Conservation (phyloP, 2,329 filamentous ascomycete genomes). For the Helminthosporium solani region DNA sequence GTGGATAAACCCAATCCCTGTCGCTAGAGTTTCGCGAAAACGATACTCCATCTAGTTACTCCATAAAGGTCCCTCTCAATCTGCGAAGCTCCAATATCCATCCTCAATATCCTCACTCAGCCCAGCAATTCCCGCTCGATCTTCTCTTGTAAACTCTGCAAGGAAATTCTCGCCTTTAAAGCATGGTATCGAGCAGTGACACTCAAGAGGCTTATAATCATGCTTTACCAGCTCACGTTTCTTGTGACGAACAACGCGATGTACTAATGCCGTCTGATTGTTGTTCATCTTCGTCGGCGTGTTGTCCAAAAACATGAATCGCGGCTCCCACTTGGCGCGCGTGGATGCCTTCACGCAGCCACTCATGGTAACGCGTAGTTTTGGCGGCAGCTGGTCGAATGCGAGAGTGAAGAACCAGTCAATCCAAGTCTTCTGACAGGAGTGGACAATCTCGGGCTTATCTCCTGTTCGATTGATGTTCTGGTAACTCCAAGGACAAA, state of each 20-base stretch:
- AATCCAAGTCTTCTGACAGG: conserved; percentile 20
- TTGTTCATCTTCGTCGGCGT: background rate
- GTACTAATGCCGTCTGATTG: background rate
- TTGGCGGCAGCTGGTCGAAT: background rate
- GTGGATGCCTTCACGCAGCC: conserved; percentile 17
- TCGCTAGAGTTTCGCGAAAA: no score
- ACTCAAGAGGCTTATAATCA: background rate
- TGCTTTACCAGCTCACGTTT: background rate
- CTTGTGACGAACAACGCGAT: background rate
- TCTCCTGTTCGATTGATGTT: background rate
- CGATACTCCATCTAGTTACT: no score
- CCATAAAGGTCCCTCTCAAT: no score
- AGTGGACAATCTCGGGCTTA: conserved; percentile 1
- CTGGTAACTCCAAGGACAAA: conserved; percentile 14
- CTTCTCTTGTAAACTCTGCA: background rate
- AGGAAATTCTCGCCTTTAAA: background rate
- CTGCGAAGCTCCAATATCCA: background rate
- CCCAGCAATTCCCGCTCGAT: background rate
- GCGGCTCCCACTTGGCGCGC: conserved; percentile 9
- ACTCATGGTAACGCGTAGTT: conserved; percentile 4
- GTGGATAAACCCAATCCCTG: no score
- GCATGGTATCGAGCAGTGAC: conserved; percentile 12
- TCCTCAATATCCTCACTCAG: background rate
- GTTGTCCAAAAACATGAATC: conserved; percentile 3
- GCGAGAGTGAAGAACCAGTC: conserved; percentile 13